A percentile compares a stretch with the other conserved stretches of the same genome.
Evolutionary conservation across 345 rosid genomes (phyloP).

Genomic region (Hibiscus trionum): DNA sequence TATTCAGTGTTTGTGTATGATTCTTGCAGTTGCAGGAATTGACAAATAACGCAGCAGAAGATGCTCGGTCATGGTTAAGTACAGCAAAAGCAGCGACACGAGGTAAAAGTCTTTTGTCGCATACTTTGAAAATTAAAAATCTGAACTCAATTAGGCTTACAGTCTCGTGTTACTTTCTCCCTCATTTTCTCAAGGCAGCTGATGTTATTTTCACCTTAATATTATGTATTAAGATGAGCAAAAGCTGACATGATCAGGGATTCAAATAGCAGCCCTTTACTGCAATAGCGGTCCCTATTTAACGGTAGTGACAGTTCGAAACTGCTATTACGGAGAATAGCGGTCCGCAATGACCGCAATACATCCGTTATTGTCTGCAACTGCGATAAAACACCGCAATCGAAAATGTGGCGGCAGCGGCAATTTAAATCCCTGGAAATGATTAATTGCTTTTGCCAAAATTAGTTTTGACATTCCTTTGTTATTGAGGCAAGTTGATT

Average conservation of each 20-base stretch:
- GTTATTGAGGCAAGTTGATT: background rate
- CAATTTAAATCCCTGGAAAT: too few relatives aligned
- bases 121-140: background rate
- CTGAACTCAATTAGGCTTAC: background rate
- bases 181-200: background rate
- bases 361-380: too few relatives aligned
- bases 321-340: too few relatives aligned
- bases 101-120: conserved; percentile 29
- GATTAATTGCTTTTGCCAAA: background rate
- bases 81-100: conserved; percentile 59
- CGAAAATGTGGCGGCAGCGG: too few relatives aligned
- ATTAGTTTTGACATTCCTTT: background rate
- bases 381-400: too few relatives aligned
- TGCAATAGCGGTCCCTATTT: too few relatives aligned
- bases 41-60: conserved; percentile 52
- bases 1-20: background rate
- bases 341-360: too few relatives aligned
- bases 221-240: background rate
- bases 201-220: background rate
- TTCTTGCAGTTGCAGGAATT: conserved; percentile 59
- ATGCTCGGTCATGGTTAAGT: conserved; percentile 63
- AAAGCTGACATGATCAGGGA: background rate
- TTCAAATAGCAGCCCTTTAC: too few relatives aligned
- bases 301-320: too few relatives aligned
- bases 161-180: background rate